These are phyloP conservation scores for Lonicera japonica DNA, from an alignment of 129 eudicot genomes.

Conservation along the genomic window DNA sequence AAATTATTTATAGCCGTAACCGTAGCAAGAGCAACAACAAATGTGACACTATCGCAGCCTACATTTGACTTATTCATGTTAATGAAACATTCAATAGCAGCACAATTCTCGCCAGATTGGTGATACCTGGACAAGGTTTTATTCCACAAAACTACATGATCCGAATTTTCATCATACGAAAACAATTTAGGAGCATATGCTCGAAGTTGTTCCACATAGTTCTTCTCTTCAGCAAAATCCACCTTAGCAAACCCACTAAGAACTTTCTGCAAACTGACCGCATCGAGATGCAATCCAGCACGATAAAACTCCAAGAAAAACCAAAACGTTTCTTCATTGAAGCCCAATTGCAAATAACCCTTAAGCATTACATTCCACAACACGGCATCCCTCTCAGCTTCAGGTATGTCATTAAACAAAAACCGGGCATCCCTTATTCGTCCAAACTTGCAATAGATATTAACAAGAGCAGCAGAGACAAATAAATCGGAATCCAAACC, in stretches of 20 bases:
- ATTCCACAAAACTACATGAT: slow-evolving; percentile 27
- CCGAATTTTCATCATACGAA: slow-evolving; percentile 9
- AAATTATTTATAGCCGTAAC: slow-evolving; percentile 16
- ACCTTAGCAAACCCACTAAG: slow-evolving; percentile 19
- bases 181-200: slow-evolving; percentile 32
- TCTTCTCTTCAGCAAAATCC: slow-evolving; percentile 6
- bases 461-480: slow-evolving; percentile 45
- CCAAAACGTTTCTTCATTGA: slow-evolving; percentile 14
- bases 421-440: slow-evolving; percentile 29
- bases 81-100: slow-evolving; percentile 20
- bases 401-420: slow-evolving; percentile 26
- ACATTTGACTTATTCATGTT: slow-evolving; percentile 27
- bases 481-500: slow-evolving; percentile 35
- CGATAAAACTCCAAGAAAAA: slow-evolving; percentile 34
- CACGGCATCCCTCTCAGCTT: slow-evolving; percentile 26
- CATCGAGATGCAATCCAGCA: slow-evolving; percentile 25
- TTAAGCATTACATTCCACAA: slow-evolving; percentile 44
- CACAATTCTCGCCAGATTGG: slow-evolving; percentile 25
- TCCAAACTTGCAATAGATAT: slow-evolving; percentile 38
- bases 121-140: slow-evolving; percentile 31
- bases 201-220: slow-evolving; percentile 26
- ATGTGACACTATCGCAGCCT: slow-evolving; percentile 23
- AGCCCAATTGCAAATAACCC: slow-evolving; percentile 23
- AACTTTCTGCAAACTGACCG: slow-evolving; percentile 23
- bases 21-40: slow-evolving; percentile 22